Conservation (phyloP, 2,329 filamentous ascomycete genomes). For the Didymella keratinophila region DNA sequence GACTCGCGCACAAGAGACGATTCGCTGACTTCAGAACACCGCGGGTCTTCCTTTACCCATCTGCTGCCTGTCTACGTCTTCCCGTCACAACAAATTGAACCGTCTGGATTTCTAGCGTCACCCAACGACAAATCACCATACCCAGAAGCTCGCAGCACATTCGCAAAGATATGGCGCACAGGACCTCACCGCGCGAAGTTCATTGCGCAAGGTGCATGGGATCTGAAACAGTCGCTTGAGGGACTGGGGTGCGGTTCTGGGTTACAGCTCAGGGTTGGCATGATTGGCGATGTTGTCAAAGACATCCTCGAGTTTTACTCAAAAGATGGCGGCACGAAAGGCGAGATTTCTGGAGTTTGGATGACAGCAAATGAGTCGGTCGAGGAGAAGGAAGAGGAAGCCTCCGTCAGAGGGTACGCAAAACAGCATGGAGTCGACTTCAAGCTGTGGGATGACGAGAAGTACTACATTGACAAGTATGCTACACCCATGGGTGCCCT, state of each 20-base stretch:
- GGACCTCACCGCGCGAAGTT: constrained; percentile 77
- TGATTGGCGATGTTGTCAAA: constrained; percentile 65
- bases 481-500: constrained; percentile 37
- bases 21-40: constrained; percentile 34
- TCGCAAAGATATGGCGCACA: constrained; percentile 75
- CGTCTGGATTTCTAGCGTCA: constrained; percentile 72
- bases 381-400: constrained; percentile 74
- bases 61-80: constrained; percentile 74
- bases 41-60: constrained; percentile 55
- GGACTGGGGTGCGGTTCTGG: constrained; percentile 62
- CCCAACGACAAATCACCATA: constrained; percentile 63
- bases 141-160: constrained; percentile 70
- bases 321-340: constrained; percentile 27
- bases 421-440: constrained; percentile 65
- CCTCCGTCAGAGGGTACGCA: constrained; percentile 62
- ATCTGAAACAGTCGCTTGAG: constrained; percentile 70
- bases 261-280: constrained; percentile 70
- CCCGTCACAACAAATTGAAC: constrained; percentile 73
- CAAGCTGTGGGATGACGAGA: constrained; percentile 75
- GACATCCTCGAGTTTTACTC: constrained; percentile 61
- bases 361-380: constrained; percentile 74
- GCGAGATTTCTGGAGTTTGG: constrained; percentile 71
- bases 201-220: constrained; percentile 75
- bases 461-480: constrained; percentile 81
- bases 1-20: constrained; percentile 50